Evolutionary conservation across 495 filamentous ascomycete species (phyloP).

Genomic region (Penicillium dipodomyicola): DNA sequence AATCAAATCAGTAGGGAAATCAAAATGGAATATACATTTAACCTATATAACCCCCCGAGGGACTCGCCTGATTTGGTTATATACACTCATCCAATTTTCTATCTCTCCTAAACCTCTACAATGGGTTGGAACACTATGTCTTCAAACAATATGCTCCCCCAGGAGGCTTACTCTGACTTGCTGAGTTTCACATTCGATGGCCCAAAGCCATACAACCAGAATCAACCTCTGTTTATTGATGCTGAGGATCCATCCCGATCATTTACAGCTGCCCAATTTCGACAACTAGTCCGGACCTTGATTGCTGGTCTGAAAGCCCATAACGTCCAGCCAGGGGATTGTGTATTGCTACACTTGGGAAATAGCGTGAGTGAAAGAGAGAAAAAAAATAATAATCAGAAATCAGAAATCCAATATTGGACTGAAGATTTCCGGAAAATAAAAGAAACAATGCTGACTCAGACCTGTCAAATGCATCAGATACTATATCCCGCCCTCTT

Average conservation of each 20-base stretch:
- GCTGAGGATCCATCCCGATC: constrained; percentile 53
- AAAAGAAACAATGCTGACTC: constrained; percentile 16
- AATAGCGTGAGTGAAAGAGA: constrained; percentile 53
- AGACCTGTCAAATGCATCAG: constrained; percentile 24
- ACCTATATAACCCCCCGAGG: constrained; percentile 4
- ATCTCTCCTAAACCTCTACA: constrained; percentile 2
- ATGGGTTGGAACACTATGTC: constrained; percentile 39
- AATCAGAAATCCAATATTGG: neutral
- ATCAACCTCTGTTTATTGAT: constrained; percentile 55
- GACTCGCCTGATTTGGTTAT: neutral
- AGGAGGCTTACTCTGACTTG: constrained; percentile 38
- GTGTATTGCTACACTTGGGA: constrained; percentile 59
- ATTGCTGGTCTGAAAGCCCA: constrained; percentile 55
- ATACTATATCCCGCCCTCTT: constrained; percentile 50
- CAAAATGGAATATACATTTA: constrained; percentile 2
- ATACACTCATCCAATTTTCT: neutral
- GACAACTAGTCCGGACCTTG: constrained; percentile 47
- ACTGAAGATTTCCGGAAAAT: neutral
- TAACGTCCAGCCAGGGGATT: constrained; percentile 55
- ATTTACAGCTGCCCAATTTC: constrained; percentile 52
- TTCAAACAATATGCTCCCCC: neutral
- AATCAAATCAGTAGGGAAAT: constrained; percentile 17
- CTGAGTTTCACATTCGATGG: constrained; percentile 42
- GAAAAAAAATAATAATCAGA: too few species aligned
- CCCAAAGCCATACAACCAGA: constrained; percentile 34